Evolutionary conservation across 2,329 filamentous ascomycete genomes (phyloP).

Genomic region (Madurella fahalii): DNA sequence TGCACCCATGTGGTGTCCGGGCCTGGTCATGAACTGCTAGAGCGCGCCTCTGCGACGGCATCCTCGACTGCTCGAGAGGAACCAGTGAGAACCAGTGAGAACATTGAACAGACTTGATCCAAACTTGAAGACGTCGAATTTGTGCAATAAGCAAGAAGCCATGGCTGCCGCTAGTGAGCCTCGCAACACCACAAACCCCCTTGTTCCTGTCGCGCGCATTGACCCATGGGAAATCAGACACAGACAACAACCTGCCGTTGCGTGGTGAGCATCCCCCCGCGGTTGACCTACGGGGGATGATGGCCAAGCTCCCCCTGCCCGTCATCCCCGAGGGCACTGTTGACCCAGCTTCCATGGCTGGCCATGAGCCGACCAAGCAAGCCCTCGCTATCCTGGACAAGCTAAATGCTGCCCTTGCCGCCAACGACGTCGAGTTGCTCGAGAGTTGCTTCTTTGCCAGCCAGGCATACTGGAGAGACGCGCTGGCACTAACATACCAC

Average conservation of each 20-base stretch:
- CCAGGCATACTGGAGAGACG: conserved; percentile 37
- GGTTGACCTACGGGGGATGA: conserved; percentile 22
- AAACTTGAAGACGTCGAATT: too few relatives aligned
- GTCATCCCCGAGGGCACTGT: conserved; percentile 8
- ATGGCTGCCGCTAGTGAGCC: too few relatives aligned
- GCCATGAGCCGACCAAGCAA: conserved; percentile 12
- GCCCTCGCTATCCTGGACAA: conserved; percentile 15
- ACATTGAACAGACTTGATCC: too few relatives aligned
- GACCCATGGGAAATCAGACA: too few relatives aligned
- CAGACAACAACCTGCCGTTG: too few relatives aligned
- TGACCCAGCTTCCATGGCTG: conserved; percentile 2
- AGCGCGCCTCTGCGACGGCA: too few relatives aligned
- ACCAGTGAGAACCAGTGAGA: too few relatives aligned
- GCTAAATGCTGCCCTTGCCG: conserved; percentile 22
- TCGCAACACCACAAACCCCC: too few relatives aligned
- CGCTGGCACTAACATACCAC: conserved; percentile 35
- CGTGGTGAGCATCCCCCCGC: conserved; percentile 5
- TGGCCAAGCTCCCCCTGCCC: conserved; percentile 28
- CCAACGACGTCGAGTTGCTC: conserved; percentile 23
- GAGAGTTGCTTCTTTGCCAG: conserved; percentile 28
- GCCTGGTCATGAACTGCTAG: too few relatives aligned
- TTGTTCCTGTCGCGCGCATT: not conserved
- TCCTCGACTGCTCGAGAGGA: too few relatives aligned
- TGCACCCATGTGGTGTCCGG: too few relatives aligned
- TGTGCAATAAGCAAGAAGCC: too few relatives aligned